Evolutionary conservation across 805 yeast genomes (phyloP).

Genomic region (Kuraishia cidri): DNA sequence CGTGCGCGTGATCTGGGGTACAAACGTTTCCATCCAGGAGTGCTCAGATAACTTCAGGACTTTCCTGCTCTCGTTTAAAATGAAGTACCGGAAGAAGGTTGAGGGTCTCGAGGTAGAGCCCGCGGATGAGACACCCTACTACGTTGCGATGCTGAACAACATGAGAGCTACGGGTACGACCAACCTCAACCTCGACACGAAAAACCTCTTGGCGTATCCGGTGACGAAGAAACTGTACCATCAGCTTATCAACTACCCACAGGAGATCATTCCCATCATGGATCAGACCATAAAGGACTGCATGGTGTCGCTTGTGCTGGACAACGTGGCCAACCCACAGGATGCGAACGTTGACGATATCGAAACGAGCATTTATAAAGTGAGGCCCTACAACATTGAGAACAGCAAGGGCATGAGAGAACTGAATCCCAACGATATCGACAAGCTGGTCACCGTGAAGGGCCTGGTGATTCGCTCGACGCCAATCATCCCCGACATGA

Average conservation of each 20-base stretch:
- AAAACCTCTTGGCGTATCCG: conserved; percentile 67
- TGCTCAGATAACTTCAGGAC: conserved; percentile 72
- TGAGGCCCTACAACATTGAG: conserved; percentile 81
- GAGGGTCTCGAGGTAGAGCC: conserved; percentile 27
- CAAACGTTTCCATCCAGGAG: conserved; percentile 89
- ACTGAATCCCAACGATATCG: conserved; percentile 88
- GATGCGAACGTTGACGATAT: conserved; percentile 53
- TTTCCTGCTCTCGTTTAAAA: conserved; percentile 77
- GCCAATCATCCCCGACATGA: conserved; percentile 95
- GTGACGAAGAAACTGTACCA: conserved; percentile 72
- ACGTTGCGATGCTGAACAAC: conserved; percentile 61
- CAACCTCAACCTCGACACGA: conserved; percentile 77
- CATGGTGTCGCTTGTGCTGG: conserved; percentile 65
- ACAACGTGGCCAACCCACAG: conserved; percentile 27
- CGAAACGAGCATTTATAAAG: conserved; percentile 76
- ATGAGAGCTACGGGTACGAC: conserved; percentile 76
- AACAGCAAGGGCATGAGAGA: conserved; percentile 80
- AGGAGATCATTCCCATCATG: conserved; percentile 95
- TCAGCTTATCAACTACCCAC: conserved; percentile 88
- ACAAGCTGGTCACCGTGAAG: conserved; percentile 82
- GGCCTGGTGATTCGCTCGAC: conserved; percentile 87
- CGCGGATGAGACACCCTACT: conserved; percentile 54
- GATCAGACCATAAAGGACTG: conserved; percentile 92
- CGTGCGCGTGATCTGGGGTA: conserved; percentile 94
- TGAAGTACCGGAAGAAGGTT: conserved; percentile 54